Conservation (phyloP, 441 rosid species). For the Dalechampia spathulata region DNA sequence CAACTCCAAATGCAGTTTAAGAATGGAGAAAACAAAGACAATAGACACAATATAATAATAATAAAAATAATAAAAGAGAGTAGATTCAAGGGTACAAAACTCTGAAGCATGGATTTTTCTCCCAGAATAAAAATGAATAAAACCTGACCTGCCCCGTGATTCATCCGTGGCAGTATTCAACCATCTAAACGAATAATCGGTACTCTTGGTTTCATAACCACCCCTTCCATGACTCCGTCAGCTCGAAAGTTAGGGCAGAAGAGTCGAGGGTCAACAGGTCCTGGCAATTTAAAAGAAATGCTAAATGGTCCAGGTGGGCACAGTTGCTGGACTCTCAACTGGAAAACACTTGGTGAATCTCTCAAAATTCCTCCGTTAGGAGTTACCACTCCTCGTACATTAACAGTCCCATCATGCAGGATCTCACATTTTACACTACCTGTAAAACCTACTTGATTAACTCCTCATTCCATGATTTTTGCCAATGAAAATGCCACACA, state of each 20-base stretch:
- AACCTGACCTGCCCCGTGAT: too few relatives aligned
- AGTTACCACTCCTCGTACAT: constrained; percentile 43
- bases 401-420: constrained; percentile 46
- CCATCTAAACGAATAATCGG: constrained; percentile 16
- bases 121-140: too few relatives aligned
- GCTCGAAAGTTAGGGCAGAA: constrained; percentile 34
- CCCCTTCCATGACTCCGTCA: constrained; percentile 75
- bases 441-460: constrained; percentile 16
- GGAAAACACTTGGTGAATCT: constrained; percentile 25
- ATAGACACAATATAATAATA: too few relatives aligned
- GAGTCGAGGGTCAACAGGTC: constrained; percentile 81
- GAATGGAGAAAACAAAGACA: too few relatives aligned
- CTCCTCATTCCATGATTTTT: neutral
- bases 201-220: constrained; percentile 38
- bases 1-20: too few relatives aligned
- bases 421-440: constrained; percentile 54
- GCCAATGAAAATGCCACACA: neutral
- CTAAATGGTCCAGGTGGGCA: constrained; percentile 61
- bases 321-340: constrained; percentile 51
- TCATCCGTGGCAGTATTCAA: constrained; percentile 1
- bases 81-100: too few relatives aligned
- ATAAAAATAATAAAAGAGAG: too few relatives aligned
- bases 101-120: too few relatives aligned
- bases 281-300: constrained; percentile 60
- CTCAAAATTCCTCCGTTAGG: constrained; percentile 26